Base-by-base conservation (phyloP, 805 yeast genomes). In the Lipomyces yamanashiensis region DNA sequence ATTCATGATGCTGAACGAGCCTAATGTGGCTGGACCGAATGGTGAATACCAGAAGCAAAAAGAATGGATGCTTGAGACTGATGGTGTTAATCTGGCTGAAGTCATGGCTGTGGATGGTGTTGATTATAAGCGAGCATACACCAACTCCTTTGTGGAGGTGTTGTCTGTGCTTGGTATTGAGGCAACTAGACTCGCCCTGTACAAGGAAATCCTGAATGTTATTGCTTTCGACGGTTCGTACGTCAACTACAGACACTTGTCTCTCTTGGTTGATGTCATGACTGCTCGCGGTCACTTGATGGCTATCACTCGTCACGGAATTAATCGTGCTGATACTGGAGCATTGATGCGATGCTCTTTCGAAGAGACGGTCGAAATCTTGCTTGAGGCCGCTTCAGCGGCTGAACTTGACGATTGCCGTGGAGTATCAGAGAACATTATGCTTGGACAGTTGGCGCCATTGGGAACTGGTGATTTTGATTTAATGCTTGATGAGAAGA, bases 221-320 rank as follows among this genome's bases (percentile, higher is more conserved):
- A 92, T 95, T 84, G 97, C 98, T 2, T 95, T 96, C 73, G 99
- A 95, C 84, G 99, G 99, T 89, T 92, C 99, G 44, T 95, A 95
- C 74, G 99, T 95, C 67, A 95, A 95, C 79, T 95, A 95, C 80
- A 88, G 99, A 80, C 99, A 95, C 74, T 88, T 95, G 95, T 98
- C 99, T 4, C 81, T 95, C 72, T 83, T 95, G 72, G 98, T 95
- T 63, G 99, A 95, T 81, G 96, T 92, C 44, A 95, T 95, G 99
- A 95, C 99, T 1, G 90, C 96, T 45, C 88, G 97, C 74, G 99
- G 99, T 74, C 97, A 93, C 75, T 82, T 95, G 77, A 93, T 96
- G 90, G 98, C 99, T 47, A 92, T 95, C 73, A 93, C 98, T 50
- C 96, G 99, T 84, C 99, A 95, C 75, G 99, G 99, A 84, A 93